phyloP scores from a whole-genome alignment of 2,329 filamentous ascomycete species.

The Allantophomopsis lycopodina region DNA sequence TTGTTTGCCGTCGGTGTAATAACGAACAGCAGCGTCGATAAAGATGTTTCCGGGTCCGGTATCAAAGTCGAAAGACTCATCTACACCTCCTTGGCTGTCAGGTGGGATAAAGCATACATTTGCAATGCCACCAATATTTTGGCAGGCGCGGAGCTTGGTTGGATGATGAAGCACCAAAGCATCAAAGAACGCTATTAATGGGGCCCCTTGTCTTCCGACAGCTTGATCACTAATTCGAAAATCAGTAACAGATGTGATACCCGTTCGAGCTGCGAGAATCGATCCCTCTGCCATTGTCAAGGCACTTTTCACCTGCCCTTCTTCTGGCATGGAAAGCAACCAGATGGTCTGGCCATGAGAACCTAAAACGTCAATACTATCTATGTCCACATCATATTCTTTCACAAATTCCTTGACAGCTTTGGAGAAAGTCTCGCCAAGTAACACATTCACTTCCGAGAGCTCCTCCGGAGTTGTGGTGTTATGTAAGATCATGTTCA shows the following conservation, averaged over 20 bases:
- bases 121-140: slow-evolving; percentile 47
- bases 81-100: slow-evolving; percentile 22
- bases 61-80: slow-evolving; percentile 33
- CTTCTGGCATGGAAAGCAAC: slow-evolving; percentile 36
- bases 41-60: slow-evolving; percentile 41
- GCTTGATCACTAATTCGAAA: slow-evolving; percentile 42
- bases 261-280: slow-evolving; percentile 37
- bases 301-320: slow-evolving; percentile 29
- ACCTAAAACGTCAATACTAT: slow-evolving; percentile 37
- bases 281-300: slow-evolving; percentile 43
- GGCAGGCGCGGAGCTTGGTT: slow-evolving; percentile 39
- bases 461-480: slow-evolving; percentile 36
- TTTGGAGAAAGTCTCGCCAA: slow-evolving; percentile 40
- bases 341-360: slow-evolving; percentile 47
- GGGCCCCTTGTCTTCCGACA: slow-evolving; percentile 38
- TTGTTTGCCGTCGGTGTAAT: slow-evolving; percentile 33
- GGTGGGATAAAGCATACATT: slow-evolving; percentile 47
- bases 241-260: slow-evolving; percentile 43
- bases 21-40: slow-evolving; percentile 40
- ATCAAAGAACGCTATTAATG: slow-evolving; percentile 43
- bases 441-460: slow-evolving; percentile 39
- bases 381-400: slow-evolving; percentile 25
- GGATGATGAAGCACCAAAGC: slow-evolving; percentile 40
- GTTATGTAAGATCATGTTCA: slow-evolving; percentile 41
- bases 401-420: slow-evolving; percentile 35